Base-by-base conservation (phyloP, 768 basidiomycete genomes). In the Lepiota subincarnata region DNA sequence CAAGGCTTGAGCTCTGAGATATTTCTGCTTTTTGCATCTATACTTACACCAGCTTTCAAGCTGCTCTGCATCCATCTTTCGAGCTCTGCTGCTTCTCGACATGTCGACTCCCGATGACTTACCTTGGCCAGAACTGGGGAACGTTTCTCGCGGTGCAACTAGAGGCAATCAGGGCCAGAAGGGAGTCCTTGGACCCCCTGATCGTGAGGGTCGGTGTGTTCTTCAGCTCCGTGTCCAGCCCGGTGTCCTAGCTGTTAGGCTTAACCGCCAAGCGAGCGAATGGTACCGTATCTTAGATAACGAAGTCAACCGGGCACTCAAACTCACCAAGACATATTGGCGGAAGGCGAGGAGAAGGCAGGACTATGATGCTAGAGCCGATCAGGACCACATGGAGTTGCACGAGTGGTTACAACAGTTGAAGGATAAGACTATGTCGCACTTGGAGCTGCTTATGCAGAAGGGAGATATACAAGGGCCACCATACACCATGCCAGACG, bases 361-460 rank as follows among this genome's bases (percentile, higher is more conserved):
- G 69, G 89, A 90, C 70, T 91, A 87, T 69, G 87, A 91, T 64
- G 82, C 86, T 47, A 82, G 85, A 45, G 89, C 89, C 1, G 89
- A 91, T 73, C 89, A 89, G 65, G 89, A 91, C 64, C 89, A 91
- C 62, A 91, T 91, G 88, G 89, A 91, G 64, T 71, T 91, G 18
- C 89, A 91, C 61, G 89, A 91, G 64, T 91, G 89, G 89, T 71
- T 91, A 1, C 89, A 91, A 61, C 89, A 90, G 66, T 74, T 91
- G 60, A 91, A 91, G 67, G 89, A 91, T 69, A 91, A 89, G 68
- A 89, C 86, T 48, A 91, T 91, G 89, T 87, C 87, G 43, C 87
- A 91, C 69, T 76, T 91, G 41, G 89, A 91, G 66, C 76, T 90
- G 2, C 81, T 90, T 60, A 90, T 91, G 86, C 89, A 90, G 65